Conservation (phyloP, 2,329 filamentous ascomycete genomes). For the Cordyceps militaris region DNA sequence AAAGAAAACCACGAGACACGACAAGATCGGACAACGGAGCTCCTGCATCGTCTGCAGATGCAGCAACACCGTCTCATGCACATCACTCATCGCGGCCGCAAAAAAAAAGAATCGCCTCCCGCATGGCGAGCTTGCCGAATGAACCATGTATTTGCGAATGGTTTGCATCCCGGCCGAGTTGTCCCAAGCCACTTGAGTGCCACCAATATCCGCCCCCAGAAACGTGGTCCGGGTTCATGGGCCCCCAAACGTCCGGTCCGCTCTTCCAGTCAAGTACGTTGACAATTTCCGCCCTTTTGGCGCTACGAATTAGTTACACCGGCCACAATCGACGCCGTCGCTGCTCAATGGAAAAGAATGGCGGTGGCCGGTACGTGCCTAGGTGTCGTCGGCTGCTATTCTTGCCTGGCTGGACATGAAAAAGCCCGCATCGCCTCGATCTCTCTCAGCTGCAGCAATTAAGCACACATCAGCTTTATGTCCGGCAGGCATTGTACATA, state of each 20-base stretch:
- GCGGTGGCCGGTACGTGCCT: background rate
- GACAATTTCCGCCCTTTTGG: constrained; percentile 9
- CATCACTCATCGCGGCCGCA: background rate
- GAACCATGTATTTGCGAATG: background rate
- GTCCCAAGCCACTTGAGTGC: constrained; percentile 1
- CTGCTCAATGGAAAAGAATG: background rate
- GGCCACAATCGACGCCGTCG: background rate
- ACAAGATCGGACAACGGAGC: background rate
- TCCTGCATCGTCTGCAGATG: background rate
- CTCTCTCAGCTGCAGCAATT: background rate
- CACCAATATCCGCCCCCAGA: background rate
- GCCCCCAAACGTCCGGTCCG: background rate
- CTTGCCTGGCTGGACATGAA: background rate
- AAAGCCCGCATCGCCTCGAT: background rate
- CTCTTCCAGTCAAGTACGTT: background rate
- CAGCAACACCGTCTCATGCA: background rate
- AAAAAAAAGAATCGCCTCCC: background rate
- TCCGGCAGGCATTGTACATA: too few species aligned
- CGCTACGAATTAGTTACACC: too few species aligned
- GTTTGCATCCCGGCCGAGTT: background rate
- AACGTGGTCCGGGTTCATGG: background rate
- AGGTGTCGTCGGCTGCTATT: background rate
- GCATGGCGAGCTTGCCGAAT: background rate
- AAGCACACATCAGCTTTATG: background rate
- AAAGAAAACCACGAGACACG: background rate